These are phyloP conservation scores for Capsella bursapastoris DNA, from an alignment of 345 rosid species.

Conservation along the genomic window DNA sequence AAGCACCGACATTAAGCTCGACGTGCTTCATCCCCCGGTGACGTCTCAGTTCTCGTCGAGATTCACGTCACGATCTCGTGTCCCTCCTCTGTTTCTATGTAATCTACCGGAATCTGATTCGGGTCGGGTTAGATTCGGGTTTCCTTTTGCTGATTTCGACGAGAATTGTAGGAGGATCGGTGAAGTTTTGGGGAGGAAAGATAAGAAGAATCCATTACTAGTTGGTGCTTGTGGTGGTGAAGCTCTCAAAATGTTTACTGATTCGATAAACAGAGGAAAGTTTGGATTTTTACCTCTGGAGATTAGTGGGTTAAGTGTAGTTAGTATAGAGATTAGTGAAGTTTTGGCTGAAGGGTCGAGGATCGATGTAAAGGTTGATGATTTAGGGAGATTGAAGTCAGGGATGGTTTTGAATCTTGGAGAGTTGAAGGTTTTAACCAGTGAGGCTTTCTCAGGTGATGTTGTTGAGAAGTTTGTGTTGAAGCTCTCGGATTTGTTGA, in stretches of 20 bases:
- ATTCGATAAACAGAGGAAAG: constrained; percentile 44
- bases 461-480: constrained; percentile 42
- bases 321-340: constrained; percentile 52
- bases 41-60: constrained; percentile 41
- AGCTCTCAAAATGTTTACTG: constrained; percentile 53
- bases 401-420: constrained; percentile 62
- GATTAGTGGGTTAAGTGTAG: constrained; percentile 49
- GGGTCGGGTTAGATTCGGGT: constrained; percentile 46
- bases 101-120: constrained; percentile 52
- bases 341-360: constrained; percentile 40
- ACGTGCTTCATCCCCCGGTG: constrained; percentile 63
- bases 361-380: constrained; percentile 45
- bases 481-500: constrained; percentile 52
- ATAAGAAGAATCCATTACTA: constrained; percentile 56
- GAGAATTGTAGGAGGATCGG: constrained; percentile 57
- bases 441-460: constrained; percentile 34
- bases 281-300: constrained; percentile 48
- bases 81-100: constrained; percentile 56
- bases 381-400: constrained; percentile 43
- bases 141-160: constrained; percentile 48
- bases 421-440: constrained; percentile 50
- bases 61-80: constrained; percentile 40
- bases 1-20: constrained; percentile 65
- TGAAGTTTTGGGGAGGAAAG: constrained; percentile 48
- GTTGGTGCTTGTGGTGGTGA: constrained; percentile 56